A percentile compares a stretch with the other conserved stretches of the same genome.
Conservation (phyloP, 371 early-diverging fungal species). For the Mucor velutinosus region DNA sequence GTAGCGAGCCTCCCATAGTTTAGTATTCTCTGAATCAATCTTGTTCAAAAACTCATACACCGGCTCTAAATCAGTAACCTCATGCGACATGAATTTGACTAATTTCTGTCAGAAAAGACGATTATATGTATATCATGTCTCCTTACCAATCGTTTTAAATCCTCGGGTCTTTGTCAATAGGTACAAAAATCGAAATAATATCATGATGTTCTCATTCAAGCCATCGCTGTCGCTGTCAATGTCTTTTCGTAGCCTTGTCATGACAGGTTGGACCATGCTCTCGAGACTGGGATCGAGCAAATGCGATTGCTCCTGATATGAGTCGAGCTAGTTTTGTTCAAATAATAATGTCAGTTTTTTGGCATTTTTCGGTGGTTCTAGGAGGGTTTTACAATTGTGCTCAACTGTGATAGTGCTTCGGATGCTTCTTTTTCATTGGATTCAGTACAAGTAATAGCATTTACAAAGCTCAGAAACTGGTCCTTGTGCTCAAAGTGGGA, state of each 20-base stretch:
- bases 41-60: constrained; percentile 61
- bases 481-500: constrained; percentile 50
- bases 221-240: constrained; percentile 14
- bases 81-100: constrained; percentile 89
- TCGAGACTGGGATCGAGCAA: constrained; percentile 88
- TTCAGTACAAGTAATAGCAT: background rate
- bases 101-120: background rate
- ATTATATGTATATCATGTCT: background rate
- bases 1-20: constrained; percentile 77
- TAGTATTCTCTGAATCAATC: constrained; percentile 26
- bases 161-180: constrained; percentile 86
- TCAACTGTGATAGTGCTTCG: constrained; percentile 14
- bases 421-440: constrained; percentile 1
- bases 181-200: constrained; percentile 65
- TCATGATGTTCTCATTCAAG: constrained; percentile 18
- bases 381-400: background rate
- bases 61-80: constrained; percentile 88
- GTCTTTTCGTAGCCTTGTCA: constrained; percentile 59
- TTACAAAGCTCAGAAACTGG: constrained; percentile 14
- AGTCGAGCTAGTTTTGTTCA: constrained; percentile 50
- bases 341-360: background rate
- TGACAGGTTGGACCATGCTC: constrained; percentile 65
- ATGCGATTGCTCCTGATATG: constrained; percentile 88
- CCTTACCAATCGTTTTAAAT: constrained; percentile 76
- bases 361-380: background rate